These are phyloP conservation scores for Puccinellia tenuiflora DNA, from an alignment of 176 grass and related monocot genomes.

Conservation along the genomic window DNA sequence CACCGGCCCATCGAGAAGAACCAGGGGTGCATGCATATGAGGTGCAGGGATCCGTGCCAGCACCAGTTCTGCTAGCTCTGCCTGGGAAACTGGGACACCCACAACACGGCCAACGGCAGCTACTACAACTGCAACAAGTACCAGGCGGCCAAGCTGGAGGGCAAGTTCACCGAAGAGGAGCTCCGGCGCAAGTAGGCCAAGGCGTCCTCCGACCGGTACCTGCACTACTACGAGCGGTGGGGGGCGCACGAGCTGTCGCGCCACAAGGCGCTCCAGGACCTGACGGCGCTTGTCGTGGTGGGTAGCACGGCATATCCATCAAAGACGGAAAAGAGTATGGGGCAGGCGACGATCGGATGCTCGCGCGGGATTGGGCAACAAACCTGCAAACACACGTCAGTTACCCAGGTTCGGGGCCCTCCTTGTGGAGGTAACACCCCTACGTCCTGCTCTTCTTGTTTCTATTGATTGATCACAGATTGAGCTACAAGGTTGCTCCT, in stretches of 20 bases:
- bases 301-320: too few species aligned
- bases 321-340: too few species aligned
- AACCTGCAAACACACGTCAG: too few species aligned
- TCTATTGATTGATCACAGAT: too few species aligned
- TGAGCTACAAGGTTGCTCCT: too few species aligned
- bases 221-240: slow-evolving; percentile 38
- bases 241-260: slow-evolving; percentile 5
- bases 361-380: too few species aligned
- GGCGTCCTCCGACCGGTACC: slow-evolving; percentile 21
- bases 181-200: slow-evolving; percentile 6
- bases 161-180: background rate
- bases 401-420: too few species aligned
- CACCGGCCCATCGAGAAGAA: slow-evolving; percentile 54
- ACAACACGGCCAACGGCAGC: background rate
- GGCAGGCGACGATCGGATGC: too few species aligned
- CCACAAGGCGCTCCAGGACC: background rate
- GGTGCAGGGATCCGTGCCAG: slow-evolving; percentile 17
- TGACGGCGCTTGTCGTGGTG: background rate
- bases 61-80: slow-evolving; percentile 66
- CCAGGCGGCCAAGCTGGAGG: slow-evolving; percentile 13
- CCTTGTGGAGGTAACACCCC: too few species aligned
- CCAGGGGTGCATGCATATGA: slow-evolving; percentile 56
- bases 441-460: too few species aligned
- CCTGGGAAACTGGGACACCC: slow-evolving; percentile 8
- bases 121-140: slow-evolving; percentile 35